These are phyloP conservation scores for Amauroascus verrucosus DNA, from an alignment of 2,329 filamentous ascomycete genomes.

Conservation along the genomic window DNA sequence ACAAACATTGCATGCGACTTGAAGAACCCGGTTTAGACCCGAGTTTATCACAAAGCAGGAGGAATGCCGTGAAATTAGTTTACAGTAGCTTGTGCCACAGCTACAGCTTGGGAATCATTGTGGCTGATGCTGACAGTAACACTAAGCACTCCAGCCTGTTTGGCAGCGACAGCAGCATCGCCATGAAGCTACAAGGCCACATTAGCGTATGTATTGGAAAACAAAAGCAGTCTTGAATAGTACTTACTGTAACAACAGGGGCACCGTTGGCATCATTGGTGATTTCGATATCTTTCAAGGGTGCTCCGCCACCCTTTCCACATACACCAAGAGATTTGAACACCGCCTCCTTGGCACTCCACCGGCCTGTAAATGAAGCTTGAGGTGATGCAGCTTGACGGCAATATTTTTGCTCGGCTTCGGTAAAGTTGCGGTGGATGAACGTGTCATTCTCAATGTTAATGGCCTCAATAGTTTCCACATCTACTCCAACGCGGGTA, in stretches of 20 bases:
- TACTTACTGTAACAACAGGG: conserved; percentile 71
- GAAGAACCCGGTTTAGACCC: background rate
- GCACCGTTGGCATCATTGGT: conserved; percentile 68
- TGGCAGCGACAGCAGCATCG: conserved; percentile 71
- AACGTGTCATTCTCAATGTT: conserved; percentile 94
- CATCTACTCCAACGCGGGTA: conserved; percentile 85
- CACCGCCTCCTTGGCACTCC: conserved; percentile 96
- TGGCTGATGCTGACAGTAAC: conserved; percentile 94
- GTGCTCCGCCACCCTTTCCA: conserved; percentile 77
- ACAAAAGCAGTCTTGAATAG: background rate
- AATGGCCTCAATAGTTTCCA: conserved; percentile 77
- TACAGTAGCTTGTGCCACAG: conserved; percentile 78
- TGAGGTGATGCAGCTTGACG: conserved; percentile 65
- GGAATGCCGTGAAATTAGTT: conserved; percentile 30
- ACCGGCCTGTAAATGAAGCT: conserved; percentile 86
- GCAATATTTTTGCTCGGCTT: conserved; percentile 77
- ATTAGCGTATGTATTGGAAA: conserved; percentile 29
- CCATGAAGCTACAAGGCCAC: conserved; percentile 60
- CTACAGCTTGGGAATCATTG: conserved; percentile 85
- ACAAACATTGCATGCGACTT: background rate
- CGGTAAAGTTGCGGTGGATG: conserved; percentile 87
- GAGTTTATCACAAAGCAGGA: background rate
- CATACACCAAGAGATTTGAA: conserved; percentile 91
- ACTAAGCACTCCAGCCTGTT: conserved; percentile 73
- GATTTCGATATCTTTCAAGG: conserved; percentile 93